Evolutionary conservation across 2,329 filamentous ascomycete genomes (phyloP), one percentile per base, ranked within the genome.

Genomic region (Fusarium incarnatum): DNA sequence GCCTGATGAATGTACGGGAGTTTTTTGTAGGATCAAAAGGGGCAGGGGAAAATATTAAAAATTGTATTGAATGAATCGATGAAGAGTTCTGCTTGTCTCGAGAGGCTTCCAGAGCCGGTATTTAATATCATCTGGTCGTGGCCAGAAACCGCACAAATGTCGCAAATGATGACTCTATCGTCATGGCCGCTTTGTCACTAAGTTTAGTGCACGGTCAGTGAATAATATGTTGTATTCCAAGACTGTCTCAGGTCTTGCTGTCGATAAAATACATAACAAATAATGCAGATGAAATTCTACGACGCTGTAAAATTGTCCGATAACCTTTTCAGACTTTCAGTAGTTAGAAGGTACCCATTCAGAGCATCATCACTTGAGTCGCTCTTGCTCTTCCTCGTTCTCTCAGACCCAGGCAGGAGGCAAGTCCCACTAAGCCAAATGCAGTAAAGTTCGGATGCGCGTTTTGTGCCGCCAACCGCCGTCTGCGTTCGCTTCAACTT

Each of bases 101-200:
- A 56, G 53, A 20, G 25, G 60, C 34, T 71, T 70, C 47, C 20
- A 58, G 18, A 40, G 56, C 37, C 37, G 53, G 44, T 55, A 67
- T 71, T 75, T 66, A 72, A 67, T 40, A 56, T 18, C 18, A 56
- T 64, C 28, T 44, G 28, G 47, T 60, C 50, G 60, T 68, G 66
- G 65, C 72, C 73, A 75, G 75, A 79, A 79, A 66, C 75, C 72
- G 78, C 78, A 80, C 77, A 80, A 79, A 78, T 78, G 55, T 77
- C 77, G 75, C 76, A 78, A 71, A 63, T 58, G 53, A 55, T 64
- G 63, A 64, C 47, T 47, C 16, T 62, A 50, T 64, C 54, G 60
- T 69, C 61, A 60, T 57, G 56, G 64, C 65, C 49, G 46, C 60
- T 67, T 60, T 61, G 34, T 66, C 48, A 64, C 65, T 56, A 68